A percentile compares a stretch with the other conserved stretches of the same genome.
Evolutionary conservation across 1,284 basidiomycete species (phyloP).

Genomic region (Macrocystidia cucumis): DNA sequence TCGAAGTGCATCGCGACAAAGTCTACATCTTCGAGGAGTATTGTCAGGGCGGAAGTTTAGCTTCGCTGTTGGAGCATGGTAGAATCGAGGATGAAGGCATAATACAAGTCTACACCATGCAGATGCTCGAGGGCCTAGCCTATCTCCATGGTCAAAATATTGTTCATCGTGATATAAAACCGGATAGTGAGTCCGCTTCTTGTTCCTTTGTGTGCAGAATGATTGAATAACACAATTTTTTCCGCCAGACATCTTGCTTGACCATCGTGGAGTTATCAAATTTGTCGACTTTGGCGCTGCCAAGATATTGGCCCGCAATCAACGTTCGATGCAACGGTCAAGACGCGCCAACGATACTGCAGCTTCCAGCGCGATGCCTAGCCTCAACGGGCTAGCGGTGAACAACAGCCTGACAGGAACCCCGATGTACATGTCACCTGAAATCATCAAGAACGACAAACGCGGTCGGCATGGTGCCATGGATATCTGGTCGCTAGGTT

Average conservation of each 20-base stretch:
- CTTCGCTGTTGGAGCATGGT: slow-evolving; percentile 87
- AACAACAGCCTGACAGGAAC: slow-evolving; percentile 94
- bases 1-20: slow-evolving; percentile 98
- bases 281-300: slow-evolving; percentile 99
- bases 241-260: slow-evolving; percentile 83
- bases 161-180: slow-evolving; percentile 97
- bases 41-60: slow-evolving; percentile 94
- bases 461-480: slow-evolving; percentile 91
- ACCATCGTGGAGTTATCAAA: slow-evolving; percentile 92
- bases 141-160: slow-evolving; percentile 94
- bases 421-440: slow-evolving; percentile 99
- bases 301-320: slow-evolving; percentile 94
- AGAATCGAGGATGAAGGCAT: slow-evolving; percentile 96
- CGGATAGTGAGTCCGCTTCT: slow-evolving; percentile 73
- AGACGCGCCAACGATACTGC: slow-evolving; percentile 41
- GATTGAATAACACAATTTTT: slow-evolving; percentile 11
- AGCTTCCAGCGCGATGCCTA: slow-evolving; percentile 19
- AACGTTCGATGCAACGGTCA: slow-evolving; percentile 78
- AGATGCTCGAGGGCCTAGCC: slow-evolving; percentile 91
- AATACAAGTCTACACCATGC: slow-evolving; percentile 93
- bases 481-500: slow-evolving; percentile 97
- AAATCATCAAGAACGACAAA: slow-evolving; percentile 92
- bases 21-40: slow-evolving; percentile 99
- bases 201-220: slow-evolving; percentile 5
- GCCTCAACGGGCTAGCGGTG: slow-evolving; percentile 39